Evolutionary conservation across 495 filamentous ascomycete genomes (phyloP), one percentile per base, ranked within the genome.

Genomic region (Acidomyces sp.): DNA sequence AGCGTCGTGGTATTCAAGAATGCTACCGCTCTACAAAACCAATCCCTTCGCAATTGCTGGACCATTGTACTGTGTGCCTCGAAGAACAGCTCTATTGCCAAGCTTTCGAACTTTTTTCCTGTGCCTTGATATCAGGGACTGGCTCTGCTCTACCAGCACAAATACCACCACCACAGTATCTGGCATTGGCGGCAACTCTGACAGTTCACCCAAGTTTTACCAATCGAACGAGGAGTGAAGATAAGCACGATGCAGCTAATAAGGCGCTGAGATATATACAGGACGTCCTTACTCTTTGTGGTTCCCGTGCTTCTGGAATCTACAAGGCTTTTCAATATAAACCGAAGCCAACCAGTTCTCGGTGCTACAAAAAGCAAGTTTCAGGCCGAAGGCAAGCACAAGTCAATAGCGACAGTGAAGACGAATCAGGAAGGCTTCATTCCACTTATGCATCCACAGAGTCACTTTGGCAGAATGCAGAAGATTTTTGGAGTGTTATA

Each of bases 401-500:
- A 53, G n/a, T 46, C 53, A 47, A 44, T 28, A 46, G 45, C 56
- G 27, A 50, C 55, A 31, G 37, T 53, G 32, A 44, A 26, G 19
- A 22, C 23, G 19, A 58, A 3, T 68, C 64, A 10, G 67, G 67
- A 27, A 46, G 62, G 21, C 62, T 72, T 6, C 51, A 67, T 17
- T 59, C 69, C 12, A 65, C 70, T 0, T 59, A 87, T 20, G 78
- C 74, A 1, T 69, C 72, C 17, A 61, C 67, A n/a, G 72, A 73
- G 7, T 73, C 81, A 2, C 34, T 95, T 4, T 93, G 82, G 74
- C 58, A 62, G 12, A 67, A 72, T 15, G 83, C 77, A 0, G 74
- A 80, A 19, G 83, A 93, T 53, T 88, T 96, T 46, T 97, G 92
- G 84, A 72, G 80, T 28, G 70, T 80, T 0, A 75, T 88, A 0